A percentile compares a stretch with the other conserved stretches of the same genome.
Evolutionary conservation across 202 grass and related monocot genomes (phyloP).

Genomic region (Zoysia matrella): DNA sequence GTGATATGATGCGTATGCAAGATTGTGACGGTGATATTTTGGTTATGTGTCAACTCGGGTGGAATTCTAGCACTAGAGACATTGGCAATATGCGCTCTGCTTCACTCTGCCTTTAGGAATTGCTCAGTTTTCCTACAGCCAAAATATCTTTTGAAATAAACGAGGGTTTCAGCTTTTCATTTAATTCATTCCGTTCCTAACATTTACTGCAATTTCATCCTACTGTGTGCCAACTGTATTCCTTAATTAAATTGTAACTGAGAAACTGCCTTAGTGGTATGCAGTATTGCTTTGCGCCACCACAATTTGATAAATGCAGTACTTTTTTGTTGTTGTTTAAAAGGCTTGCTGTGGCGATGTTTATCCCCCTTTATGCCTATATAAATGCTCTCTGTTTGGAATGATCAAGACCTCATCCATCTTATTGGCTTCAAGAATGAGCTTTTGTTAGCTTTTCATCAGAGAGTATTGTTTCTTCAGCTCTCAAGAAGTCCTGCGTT

Average conservation of each 20-base stretch:
- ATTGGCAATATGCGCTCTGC: neutral
- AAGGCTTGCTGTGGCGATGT: neutral
- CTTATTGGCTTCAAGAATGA: neutral
- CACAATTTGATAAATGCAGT: constrained; percentile 30
- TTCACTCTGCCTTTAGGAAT: neutral
- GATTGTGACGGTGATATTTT: constrained; percentile 47
- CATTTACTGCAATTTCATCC: constrained; percentile 10
- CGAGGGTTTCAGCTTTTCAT: constrained; percentile 7
- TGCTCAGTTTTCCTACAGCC: neutral
- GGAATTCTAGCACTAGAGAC: constrained; percentile 4
- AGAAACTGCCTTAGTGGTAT: constrained; percentile 27
- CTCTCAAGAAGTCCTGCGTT: neutral
- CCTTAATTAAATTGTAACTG: constrained; percentile 33
- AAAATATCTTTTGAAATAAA: constrained; percentile 4
- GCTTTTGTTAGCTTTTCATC: neutral
- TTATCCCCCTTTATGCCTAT: neutral
- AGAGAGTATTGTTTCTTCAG: constrained; percentile 23
- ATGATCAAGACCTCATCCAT: neutral
- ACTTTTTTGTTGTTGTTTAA: neutral
- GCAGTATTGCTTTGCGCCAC: neutral
- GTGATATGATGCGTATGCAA: constrained; percentile 18
- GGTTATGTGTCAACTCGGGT: constrained; percentile 6
- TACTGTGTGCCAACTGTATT: neutral
- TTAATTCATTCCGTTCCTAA: neutral
- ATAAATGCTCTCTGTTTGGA: neutral